These are phyloP conservation scores for Mrakia frigida DNA, from an alignment of 768 basidiomycete species.

Conservation along the genomic window DNA sequence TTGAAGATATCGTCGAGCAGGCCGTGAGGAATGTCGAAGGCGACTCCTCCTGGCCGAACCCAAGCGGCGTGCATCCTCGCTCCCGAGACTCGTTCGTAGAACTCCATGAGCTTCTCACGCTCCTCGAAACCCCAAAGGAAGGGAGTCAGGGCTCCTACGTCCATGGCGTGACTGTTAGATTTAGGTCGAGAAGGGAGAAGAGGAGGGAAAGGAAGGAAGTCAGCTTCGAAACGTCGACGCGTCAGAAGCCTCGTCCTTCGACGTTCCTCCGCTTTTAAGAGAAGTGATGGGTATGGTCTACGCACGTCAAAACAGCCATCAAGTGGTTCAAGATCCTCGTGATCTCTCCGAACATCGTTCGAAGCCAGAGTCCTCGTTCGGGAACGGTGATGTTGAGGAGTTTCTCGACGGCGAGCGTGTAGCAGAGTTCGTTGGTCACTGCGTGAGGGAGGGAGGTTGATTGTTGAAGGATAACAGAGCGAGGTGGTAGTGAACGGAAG, in stretches of 20 bases:
- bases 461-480: not conserved
- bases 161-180: slow-evolving; percentile 40
- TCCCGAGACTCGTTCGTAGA: slow-evolving; percentile 98
- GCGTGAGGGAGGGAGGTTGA: not conserved
- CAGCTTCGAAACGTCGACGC: too few species aligned
- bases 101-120: slow-evolving; percentile 99
- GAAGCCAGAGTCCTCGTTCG: slow-evolving; percentile 96
- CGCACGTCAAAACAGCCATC: slow-evolving; percentile 83
- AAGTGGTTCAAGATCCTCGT: slow-evolving; percentile 93
- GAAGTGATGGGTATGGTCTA: not conserved
- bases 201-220: too few species aligned
- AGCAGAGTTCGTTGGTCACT: slow-evolving; percentile 99
- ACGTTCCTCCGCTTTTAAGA: too few species aligned
- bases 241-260: too few species aligned
- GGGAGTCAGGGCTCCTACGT: slow-evolving; percentile 95
- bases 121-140: slow-evolving; percentile 99
- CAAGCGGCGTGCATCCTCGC: slow-evolving; percentile 97
- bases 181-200: not conserved
- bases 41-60: slow-evolving; percentile 84
- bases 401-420: slow-evolving; percentile 95
- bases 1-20: slow-evolving; percentile 96
- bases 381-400: slow-evolving; percentile 95
- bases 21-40: slow-evolving; percentile 96
- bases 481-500: too few species aligned
- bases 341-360: slow-evolving; percentile 93